Conservation (phyloP, 768 basidiomycete species). For the Lentinula guzmanii region DNA sequence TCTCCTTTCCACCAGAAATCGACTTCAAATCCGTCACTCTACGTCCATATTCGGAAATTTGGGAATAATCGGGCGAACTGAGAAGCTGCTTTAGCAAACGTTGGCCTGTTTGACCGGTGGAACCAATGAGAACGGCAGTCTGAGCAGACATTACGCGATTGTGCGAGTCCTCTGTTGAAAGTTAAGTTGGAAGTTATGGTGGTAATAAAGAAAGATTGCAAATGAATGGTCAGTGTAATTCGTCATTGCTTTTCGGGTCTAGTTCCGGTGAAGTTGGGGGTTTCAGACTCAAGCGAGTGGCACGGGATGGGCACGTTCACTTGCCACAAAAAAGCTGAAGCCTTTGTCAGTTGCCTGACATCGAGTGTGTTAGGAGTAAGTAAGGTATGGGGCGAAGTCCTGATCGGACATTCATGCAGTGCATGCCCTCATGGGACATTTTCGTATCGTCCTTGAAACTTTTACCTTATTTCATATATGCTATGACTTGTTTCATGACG, state of each 20-base stretch:
- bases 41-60: constrained; percentile 68
- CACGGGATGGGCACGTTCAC: too few relatives aligned
- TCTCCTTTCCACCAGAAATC: constrained; percentile 37
- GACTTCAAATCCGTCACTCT: constrained; percentile 41
- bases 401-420: too few relatives aligned
- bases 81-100: constrained; percentile 59
- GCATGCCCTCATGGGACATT: too few relatives aligned
- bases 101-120: constrained; percentile 66
- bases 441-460: too few relatives aligned
- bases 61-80: constrained; percentile 43
- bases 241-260: not conserved
- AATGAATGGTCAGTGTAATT: not conserved
- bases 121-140: constrained; percentile 68
- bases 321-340: too few relatives aligned
- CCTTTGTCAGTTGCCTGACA: too few relatives aligned
- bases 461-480: too few relatives aligned
- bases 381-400: too few relatives aligned
- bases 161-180: too few relatives aligned
- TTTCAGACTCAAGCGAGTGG: too few relatives aligned
- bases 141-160: not conserved
- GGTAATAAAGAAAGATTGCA: not conserved
- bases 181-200: not conserved
- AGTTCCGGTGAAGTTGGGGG: not conserved
- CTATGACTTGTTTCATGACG: too few relatives aligned
- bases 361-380: too few relatives aligned